phyloP scores from a whole-genome alignment of 1,284 basidiomycete genomes.

The Athelia sp. region DNA sequence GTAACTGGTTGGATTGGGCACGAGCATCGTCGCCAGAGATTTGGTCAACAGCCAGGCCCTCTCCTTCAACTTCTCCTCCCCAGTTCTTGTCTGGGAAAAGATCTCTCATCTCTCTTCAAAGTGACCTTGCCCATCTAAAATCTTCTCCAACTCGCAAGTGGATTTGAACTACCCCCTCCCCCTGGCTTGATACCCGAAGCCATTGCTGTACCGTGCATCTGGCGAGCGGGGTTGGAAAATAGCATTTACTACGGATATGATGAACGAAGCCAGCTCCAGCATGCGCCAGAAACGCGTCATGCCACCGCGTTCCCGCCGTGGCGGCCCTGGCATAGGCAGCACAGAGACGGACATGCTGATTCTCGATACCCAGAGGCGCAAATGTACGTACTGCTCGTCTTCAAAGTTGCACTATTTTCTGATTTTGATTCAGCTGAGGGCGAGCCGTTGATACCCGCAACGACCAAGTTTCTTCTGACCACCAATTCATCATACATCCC shows the following conservation, averaged over 20 bases:
- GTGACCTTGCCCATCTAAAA: too few species aligned
- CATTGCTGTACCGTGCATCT: too few species aligned
- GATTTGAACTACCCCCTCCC: too few species aligned
- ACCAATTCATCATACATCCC: slow-evolving; percentile 51
- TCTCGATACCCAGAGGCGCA: slow-evolving; percentile 73
- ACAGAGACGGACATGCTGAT: slow-evolving; percentile 81
- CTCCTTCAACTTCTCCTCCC: too few species aligned
- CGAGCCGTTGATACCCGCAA: slow-evolving; percentile 61
- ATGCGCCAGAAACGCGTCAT: slow-evolving; percentile 67
- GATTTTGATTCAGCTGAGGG: slow-evolving; percentile 50
- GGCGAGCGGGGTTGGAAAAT: not conserved
- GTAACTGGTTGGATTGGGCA: too few species aligned
- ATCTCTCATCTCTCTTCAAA: too few species aligned
- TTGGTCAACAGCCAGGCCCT: too few species aligned
- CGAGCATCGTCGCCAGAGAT: too few species aligned
- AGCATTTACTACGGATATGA: not conserved
- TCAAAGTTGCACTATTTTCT: slow-evolving; percentile 11
- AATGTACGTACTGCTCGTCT: slow-evolving; percentile 49
- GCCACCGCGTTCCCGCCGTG: slow-evolving; percentile 73
- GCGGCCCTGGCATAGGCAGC: slow-evolving; percentile 70
- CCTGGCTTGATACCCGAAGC: too few species aligned
- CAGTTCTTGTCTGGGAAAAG: too few species aligned
- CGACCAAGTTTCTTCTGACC: slow-evolving; percentile 63
- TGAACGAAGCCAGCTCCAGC: not conserved
- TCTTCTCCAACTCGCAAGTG: too few species aligned